phyloP scores from a whole-genome alignment of 441 rosid species.

The Populus hybrid region DNA sequence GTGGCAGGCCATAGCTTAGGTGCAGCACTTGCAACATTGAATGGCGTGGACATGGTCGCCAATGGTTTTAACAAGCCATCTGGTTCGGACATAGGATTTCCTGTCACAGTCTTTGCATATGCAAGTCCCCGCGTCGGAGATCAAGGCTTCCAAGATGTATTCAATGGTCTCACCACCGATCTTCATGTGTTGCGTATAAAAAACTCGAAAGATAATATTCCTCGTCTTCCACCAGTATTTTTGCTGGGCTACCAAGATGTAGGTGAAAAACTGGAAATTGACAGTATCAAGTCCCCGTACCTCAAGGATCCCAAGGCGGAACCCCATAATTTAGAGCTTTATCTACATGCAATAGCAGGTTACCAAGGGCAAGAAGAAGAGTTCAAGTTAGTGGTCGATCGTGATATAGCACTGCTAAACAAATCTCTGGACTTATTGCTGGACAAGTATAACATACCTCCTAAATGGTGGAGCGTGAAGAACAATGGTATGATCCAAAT shows the following conservation, averaged over 20 bases:
- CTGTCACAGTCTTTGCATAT: no score
- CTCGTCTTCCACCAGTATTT: slow-evolving; percentile 17
- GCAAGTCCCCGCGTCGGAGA: slow-evolving; percentile 22
- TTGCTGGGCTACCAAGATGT: slow-evolving; percentile 16
- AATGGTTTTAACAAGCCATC: no score
- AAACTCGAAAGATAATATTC: slow-evolving; percentile 23
- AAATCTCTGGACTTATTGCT: slow-evolving; percentile 28
- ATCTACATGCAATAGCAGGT: slow-evolving; percentile 37
- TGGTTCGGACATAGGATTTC: no score
- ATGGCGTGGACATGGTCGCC: no score
- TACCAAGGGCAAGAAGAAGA: slow-evolving; percentile 17
- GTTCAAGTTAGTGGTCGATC: slow-evolving; percentile 23
- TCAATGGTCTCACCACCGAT: slow-evolving; percentile 5
- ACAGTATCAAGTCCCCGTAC: slow-evolving; percentile 31
- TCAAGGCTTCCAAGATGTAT: slow-evolving; percentile 23
- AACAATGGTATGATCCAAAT: slow-evolving; percentile 38
- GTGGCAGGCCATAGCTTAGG: slow-evolving; percentile 7
- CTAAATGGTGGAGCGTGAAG: slow-evolving; percentile 29
- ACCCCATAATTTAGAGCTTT: slow-evolving; percentile 11
- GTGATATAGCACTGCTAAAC: slow-evolving; percentile 28
- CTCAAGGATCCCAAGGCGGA: slow-evolving; percentile 7
- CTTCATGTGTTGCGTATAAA: slow-evolving; percentile 36
- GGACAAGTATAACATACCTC: slow-evolving; percentile 29
- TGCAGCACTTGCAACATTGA: slow-evolving; percentile 4
- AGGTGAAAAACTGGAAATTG: slow-evolving; percentile 30